Evolutionary conservation across 495 filamentous ascomycete genomes (phyloP).

Genomic region (Rhypophila decipiens): DNA sequence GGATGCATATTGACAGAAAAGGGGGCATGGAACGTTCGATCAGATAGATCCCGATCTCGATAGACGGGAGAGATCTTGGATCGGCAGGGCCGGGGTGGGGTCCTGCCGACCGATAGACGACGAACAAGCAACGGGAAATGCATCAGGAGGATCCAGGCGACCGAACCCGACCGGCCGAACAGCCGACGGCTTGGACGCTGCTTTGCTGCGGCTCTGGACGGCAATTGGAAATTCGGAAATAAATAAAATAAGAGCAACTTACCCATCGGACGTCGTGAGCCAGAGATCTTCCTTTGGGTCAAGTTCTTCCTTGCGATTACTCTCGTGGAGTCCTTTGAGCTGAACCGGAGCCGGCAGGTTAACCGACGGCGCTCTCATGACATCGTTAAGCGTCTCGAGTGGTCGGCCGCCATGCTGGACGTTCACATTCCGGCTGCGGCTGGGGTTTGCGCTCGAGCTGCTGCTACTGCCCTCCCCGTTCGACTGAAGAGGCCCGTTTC

Average conservation of each 20-base stretch:
- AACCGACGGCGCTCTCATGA: conserved; percentile 34
- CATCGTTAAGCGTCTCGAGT: conserved; percentile 30
- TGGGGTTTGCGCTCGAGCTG: neutral
- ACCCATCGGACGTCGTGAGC: conserved; percentile 41
- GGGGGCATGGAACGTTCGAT: no score
- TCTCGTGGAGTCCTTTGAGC: conserved; percentile 20
- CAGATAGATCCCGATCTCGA: no score
- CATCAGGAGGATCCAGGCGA: no score
- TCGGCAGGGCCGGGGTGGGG: neutral
- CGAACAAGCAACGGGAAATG: no score
- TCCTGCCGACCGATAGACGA: neutral
- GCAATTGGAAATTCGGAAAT: neutral
- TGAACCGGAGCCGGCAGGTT: conserved; percentile 33
- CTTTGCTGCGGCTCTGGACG: conserved; percentile 2
- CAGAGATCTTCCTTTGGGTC: conserved; percentile 42
- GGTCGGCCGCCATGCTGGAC: neutral
- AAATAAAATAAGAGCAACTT: conserved; percentile 13
- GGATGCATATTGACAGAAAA: no score
- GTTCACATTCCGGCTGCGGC: conserved; percentile 3
- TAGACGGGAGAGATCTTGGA: neutral
- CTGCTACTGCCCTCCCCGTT: neutral
- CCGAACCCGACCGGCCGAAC: no score
- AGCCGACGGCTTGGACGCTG: no score
- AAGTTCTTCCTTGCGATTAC: conserved; percentile 15
- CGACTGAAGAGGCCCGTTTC: no score